Conservation (phyloP, 2,329 filamentous ascomycete species). For the Exophiala dermatitidis region DNA sequence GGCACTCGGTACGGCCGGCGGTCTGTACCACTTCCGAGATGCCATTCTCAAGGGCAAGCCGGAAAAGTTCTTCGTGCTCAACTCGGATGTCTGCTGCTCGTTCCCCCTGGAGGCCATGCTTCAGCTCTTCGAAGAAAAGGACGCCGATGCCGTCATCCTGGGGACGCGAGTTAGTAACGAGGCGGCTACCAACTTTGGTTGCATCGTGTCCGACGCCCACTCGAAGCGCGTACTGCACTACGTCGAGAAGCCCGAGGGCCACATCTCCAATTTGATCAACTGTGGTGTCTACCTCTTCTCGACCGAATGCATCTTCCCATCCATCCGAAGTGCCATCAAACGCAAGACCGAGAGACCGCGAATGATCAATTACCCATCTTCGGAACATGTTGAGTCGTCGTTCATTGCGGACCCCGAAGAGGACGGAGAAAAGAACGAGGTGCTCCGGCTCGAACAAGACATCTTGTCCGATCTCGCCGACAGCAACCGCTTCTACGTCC, state of each 20-base stretch:
- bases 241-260: constrained; percentile 96
- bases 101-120: constrained; percentile 97
- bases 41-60: constrained; percentile 93
- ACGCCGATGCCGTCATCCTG: constrained; percentile 92
- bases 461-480: constrained; percentile 92
- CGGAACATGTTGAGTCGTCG: constrained; percentile 76
- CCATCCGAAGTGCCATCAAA: constrained; percentile 91
- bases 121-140: constrained; percentile 84
- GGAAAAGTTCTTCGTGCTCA: constrained; percentile 93
- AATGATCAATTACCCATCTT: constrained; percentile 89
- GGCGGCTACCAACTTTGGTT: constrained; percentile 91
- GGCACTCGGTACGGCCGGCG: constrained; percentile 88
- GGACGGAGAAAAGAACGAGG: constrained; percentile 68
- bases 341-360: constrained; percentile 85
- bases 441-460: constrained; percentile 93
- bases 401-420: constrained; percentile 65
- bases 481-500: constrained; percentile 95
- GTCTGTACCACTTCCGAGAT: constrained; percentile 98
- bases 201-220: constrained; percentile 90
- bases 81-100: constrained; percentile 97
- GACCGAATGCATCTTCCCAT: constrained; percentile 92
- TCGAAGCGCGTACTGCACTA: constrained; percentile 96
- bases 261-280: constrained; percentile 98
- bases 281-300: constrained; percentile 97
- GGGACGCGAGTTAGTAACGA: constrained; percentile 88